Evolutionary conservation across 2,329 filamentous ascomycete genomes (phyloP), one percentile per base, ranked within the genome.

Genomic region (Cladosporium velox): DNA sequence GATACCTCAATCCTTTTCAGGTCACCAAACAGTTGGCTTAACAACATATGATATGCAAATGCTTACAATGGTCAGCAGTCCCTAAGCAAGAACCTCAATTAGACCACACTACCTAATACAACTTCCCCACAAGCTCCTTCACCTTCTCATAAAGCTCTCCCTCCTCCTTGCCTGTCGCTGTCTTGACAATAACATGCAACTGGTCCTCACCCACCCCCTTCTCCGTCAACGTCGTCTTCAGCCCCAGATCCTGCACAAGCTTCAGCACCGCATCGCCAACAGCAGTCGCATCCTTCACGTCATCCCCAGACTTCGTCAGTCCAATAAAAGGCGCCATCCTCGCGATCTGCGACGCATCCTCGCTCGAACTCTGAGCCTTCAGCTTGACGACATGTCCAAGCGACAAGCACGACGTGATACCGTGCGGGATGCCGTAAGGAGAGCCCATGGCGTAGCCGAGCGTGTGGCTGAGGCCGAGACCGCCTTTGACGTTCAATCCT

Each of bases 371-470:
- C 54, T 76, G 68, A 0, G 84, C 82, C 69, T 86, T 86, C 24
- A 86, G 74, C 72, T 82, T 84, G 4, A 86, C 80, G 0, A 86
- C 85, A 64, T 83, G 82, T 0, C 83, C 82, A 0, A 87, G 77
- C 0, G 84, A 86, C 57, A 87, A 70, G 70, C 84, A 86, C 1
- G 79, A 82, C 0, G 85, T 87, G 55, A 85, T 81, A 0, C 85
- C 85, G 68, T 87, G 85, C 0, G 85, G 85, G 47, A 87, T 87
- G 0, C 77, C 72, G 68, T 86, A 87, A 0, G 85, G 85, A 2
- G 78, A 80, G 0, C 85, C 85, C 2, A 87, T 74, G 0, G 85
- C 84, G 69, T 87, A 85, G 0, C 78, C 78, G 2, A 79, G 70
- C 1, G 72, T 68, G 62, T 79, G 77, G 28, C 73, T 76, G 68